Conservation (phyloP, 2,329 filamentous ascomycete genomes). For the Chrysoporthe cubensis region DNA sequence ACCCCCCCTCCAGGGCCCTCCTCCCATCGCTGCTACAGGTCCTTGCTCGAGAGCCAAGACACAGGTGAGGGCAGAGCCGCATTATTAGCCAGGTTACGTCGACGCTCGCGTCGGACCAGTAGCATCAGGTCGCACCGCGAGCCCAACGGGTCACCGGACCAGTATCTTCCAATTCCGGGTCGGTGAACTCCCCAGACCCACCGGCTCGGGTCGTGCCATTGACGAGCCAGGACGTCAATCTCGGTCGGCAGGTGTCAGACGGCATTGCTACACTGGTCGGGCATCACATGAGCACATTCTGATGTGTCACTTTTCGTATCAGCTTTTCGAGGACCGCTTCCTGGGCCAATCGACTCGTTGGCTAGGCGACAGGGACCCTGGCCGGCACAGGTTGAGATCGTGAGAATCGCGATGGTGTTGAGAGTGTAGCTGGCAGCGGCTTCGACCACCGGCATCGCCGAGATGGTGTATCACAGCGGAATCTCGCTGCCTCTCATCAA, state of each 20-base stretch:
- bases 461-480: no score
- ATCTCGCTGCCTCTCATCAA: no score
- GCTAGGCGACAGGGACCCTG: no score
- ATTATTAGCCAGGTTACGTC: not conserved
- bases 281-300: no score
- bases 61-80: slow-evolving; percentile 2
- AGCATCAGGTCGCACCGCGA: not conserved
- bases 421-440: no score
- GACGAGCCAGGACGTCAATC: not conserved
- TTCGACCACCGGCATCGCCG: no score
- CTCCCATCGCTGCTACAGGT: not conserved
- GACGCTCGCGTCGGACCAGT: not conserved
- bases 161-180: not conserved
- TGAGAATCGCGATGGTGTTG: no score
- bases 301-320: no score
- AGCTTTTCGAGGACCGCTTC: no score
- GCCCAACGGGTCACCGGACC: not conserved
- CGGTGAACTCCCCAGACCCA: not conserved
- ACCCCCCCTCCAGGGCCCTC: not conserved
- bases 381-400: no score
- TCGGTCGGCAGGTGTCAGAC: not conserved
- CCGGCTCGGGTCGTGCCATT: slow-evolving; percentile 8
- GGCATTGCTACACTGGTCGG: no score
- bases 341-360: no score
- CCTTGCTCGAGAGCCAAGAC: not conserved